Base-by-base conservation (phyloP, 352 stramenopile genomes). In the Globisporangium lucens region DNA sequence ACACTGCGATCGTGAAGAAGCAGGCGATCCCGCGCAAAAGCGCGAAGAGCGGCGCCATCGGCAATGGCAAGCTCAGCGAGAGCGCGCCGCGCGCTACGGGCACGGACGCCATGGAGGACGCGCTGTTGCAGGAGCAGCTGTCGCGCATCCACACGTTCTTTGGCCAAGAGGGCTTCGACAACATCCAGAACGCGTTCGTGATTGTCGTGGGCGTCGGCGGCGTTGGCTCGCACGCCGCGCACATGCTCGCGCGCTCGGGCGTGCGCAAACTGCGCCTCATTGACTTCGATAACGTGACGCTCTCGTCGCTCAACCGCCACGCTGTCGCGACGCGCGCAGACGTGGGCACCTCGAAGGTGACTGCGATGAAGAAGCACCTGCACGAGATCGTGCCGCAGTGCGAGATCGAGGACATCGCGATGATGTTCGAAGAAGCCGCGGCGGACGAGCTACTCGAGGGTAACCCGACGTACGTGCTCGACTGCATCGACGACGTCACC, bases 261-360 rank as follows among this genome's bases (percentile, higher is more conserved):
- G 95, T 99, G 3, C 79, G 89, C 52, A 87, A 91, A 52, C 70
- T 99, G 56, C 86, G 97, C n/a, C 79, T 99, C 35, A 91, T 99
- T 29, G 98, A 99, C 83, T 99, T 99, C 90, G 98, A 99, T 77
- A 98, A 99, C 74, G 97, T 99, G 13, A 99, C 97, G 35, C 79
- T 99, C 56, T 99, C 96, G 55, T 99, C 94, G 58, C 83, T 99
- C 43, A 99, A 99, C 87, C 94, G 98, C 65, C 98, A 99, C 81
- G 97, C 98, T 0, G 94, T 98, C 65, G 98, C 97, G 22, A 99
- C 93, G 17, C 87, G 98, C 41, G 81, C 82, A 15, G 97, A 99
- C 76, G 97, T 99, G 20, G 98, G 98, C 22, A 90, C 87, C 24
- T 84, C 97, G 35, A 99, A 99, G 78, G 84, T 89, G 55, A 79